A percentile compares a stretch with the other conserved stretches of the same genome.
phyloP scores from a whole-genome alignment of 2,329 filamentous ascomycete species.

The Scortechinia acanthostroma region DNA sequence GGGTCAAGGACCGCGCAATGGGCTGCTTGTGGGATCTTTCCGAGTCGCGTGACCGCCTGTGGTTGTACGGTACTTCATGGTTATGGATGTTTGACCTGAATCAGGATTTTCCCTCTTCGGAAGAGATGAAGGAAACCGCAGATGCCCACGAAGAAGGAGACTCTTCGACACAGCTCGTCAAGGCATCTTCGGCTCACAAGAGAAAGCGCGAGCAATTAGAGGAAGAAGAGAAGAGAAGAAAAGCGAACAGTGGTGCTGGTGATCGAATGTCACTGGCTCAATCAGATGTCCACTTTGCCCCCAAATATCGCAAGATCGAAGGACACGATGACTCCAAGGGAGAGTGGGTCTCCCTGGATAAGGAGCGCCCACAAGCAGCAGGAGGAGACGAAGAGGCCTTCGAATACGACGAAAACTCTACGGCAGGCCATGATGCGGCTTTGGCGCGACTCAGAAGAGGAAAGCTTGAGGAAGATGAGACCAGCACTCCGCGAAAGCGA shows the following conservation, averaged over 20 bases:
- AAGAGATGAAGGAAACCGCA: constrained; percentile 26
- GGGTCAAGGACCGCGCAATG: constrained; percentile 73
- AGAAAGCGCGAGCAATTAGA: constrained; percentile 5
- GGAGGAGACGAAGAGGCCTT: not conserved
- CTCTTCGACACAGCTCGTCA: constrained; percentile 12
- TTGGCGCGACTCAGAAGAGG: constrained; percentile 15
- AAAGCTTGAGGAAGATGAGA: constrained; percentile 14
- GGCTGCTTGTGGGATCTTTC: constrained; percentile 76
- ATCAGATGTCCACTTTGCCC: constrained; percentile 6
- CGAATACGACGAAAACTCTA: constrained; percentile 8
- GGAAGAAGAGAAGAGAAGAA: constrained; percentile 1
- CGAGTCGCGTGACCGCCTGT: constrained; percentile 52
- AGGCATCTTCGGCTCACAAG: constrained; percentile 10
- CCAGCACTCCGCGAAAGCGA: constrained; percentile 5
- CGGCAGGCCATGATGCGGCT: constrained; percentile 15
- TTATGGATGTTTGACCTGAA: constrained; percentile 86
- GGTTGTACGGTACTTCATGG: constrained; percentile 82
- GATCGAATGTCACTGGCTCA: constrained; percentile 9
- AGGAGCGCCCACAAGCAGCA: not conserved
- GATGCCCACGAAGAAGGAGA: constrained; percentile 19
- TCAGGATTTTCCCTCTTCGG: constrained; percentile 37
- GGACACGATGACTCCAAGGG: constrained; percentile 3
- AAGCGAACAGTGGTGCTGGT: not conserved
- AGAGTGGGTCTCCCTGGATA: constrained; percentile 5
- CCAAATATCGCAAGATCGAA: constrained; percentile 5